Evolutionary conservation across 139 green algal species (phyloP), one percentile per base, ranked within the genome.

Genomic region (Haematococcus lacustris): DNA sequence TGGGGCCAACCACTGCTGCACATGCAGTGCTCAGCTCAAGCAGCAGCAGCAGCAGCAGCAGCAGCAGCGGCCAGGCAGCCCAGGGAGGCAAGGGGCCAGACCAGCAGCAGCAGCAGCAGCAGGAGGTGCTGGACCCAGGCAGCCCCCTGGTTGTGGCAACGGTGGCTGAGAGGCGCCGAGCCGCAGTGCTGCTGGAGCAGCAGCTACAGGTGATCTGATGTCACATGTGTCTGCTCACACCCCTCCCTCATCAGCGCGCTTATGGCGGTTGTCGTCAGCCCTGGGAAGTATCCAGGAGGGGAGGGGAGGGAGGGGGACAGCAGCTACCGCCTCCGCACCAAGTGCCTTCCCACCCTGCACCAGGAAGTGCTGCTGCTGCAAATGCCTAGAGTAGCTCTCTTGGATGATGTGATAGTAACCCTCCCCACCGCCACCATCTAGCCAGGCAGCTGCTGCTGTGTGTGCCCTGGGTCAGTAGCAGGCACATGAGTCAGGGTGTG

Each of bases 151-250:
- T 76, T 25, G 35, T 63, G 33, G 73, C 78, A 26, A 79, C 77
- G 21, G 34, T 87, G 51, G 67, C 62, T 0, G 73, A 80, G 34
- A 71, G 85, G 28, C 78, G 71, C 47, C 64, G 71, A 7, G 51
- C 79, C 38, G 34, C 59, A 17, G 26, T 50, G 6, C 47, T 47
- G 0, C 63, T 91, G 66, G 82, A 93, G 73, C 73, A 75, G 51
- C 28, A 76, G 71, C 71, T 93, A 71, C 75, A 88, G 76, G 78
- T 84, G 68, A 3, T 13, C 32, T 68, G 9, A 9, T 64, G 13
- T 53, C 37, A 21, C 33, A 51, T 66, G 32, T 75, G 43, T 37
- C 23, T 51, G n/a, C 38, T 57, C 39, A 64, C 30, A 51, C 38
- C 38, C 17, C 38, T 37, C 9, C 41, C 30, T 21, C 37, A 9